Evolutionary conservation across 2,329 filamentous ascomycete species (phyloP).

Genomic region (Apiospora aurea): DNA sequence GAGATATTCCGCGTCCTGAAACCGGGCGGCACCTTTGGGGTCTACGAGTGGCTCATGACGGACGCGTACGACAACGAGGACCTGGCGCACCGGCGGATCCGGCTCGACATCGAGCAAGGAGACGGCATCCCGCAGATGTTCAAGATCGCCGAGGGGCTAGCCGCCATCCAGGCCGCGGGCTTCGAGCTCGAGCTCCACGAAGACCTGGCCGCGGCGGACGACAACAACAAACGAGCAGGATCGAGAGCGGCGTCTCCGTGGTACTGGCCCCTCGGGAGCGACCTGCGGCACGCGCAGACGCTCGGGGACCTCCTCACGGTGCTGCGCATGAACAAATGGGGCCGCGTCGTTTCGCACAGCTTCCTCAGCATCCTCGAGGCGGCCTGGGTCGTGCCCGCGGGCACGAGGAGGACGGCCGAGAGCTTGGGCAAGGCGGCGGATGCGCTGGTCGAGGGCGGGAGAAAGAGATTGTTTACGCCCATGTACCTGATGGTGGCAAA

Average conservation of each 20-base stretch:
- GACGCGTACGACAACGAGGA: conserved; percentile 76
- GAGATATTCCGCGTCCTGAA: conserved; percentile 79
- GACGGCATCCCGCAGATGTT: conserved; percentile 84
- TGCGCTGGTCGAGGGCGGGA: conserved; percentile 70
- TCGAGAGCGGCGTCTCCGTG: conserved; percentile 58
- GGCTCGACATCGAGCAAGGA: conserved; percentile 78
- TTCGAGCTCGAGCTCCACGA: conserved; percentile 73
- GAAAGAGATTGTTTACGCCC: conserved; percentile 76
- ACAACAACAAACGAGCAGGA: conserved; percentile 39
- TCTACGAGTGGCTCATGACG: conserved; percentile 85
- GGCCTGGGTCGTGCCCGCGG: conserved; percentile 65
- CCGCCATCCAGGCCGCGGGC: conserved; percentile 72
- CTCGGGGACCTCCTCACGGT: conserved; percentile 70
- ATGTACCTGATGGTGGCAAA: conserved; percentile 78
- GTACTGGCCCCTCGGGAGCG: conserved; percentile 75
- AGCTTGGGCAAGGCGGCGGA: conserved; percentile 71
- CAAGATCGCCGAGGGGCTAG: conserved; percentile 69
- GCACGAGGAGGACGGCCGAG: conserved; percentile 76
- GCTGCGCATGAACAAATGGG: conserved; percentile 71
- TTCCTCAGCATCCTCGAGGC: conserved; percentile 69
- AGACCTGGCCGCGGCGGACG: conserved; percentile 71
- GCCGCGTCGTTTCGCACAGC: conserved; percentile 65
- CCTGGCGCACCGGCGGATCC: conserved; percentile 71
- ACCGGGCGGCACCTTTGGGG: conserved; percentile 77
- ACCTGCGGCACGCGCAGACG: conserved; percentile 68